A percentile compares a stretch with the other conserved stretches of the same genome.
phyloP scores from a whole-genome alignment of 2,329 filamentous ascomycete genomes.

The Nigrograna mackinnonii region DNA sequence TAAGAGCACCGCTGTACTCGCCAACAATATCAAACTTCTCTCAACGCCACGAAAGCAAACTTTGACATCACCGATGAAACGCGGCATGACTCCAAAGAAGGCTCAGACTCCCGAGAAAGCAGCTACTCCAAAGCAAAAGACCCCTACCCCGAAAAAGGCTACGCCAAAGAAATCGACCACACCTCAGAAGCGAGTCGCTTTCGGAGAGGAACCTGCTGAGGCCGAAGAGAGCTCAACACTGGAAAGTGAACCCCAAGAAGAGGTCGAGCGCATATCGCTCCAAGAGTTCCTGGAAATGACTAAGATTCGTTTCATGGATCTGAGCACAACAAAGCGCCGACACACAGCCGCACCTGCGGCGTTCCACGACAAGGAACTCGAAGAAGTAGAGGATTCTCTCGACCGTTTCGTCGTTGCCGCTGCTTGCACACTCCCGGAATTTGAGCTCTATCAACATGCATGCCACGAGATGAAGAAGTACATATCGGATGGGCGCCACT shows the following conservation, averaged over 20 bases:
- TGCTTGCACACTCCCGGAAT: constrained; percentile 87
- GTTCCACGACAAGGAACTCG: constrained; percentile 39
- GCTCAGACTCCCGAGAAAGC: constrained; percentile 41
- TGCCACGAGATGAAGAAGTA: constrained; percentile 96
- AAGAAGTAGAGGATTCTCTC: constrained; percentile 58
- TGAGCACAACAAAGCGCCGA: constrained; percentile 92
- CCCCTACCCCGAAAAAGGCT: constrained; percentile 39
- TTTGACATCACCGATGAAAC: constrained; percentile 46
- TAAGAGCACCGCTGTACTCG: constrained; percentile 37
- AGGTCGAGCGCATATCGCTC: constrained; percentile 71
- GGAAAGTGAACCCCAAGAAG: constrained; percentile 24
- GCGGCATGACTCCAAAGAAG: constrained; percentile 40
- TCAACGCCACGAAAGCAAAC: constrained; percentile 54
- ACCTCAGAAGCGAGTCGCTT: constrained; percentile 36
- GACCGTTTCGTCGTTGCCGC: constrained; percentile 85
- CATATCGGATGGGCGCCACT: constrained; percentile 87
- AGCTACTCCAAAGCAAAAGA: constrained; percentile 44
- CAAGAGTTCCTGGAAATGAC: constrained; percentile 95
- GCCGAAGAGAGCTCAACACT: constrained; percentile 28
- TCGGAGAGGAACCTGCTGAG: constrained; percentile 28
- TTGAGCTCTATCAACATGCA: constrained; percentile 93
- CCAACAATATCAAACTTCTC: constrained; percentile 51
- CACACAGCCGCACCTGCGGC: constrained; percentile 66
- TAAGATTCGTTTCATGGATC: constrained; percentile 96
- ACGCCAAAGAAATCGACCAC: constrained; percentile 32